phyloP scores from a whole-genome alignment of 768 basidiomycete species.

The Mycena leptocephala region DNA sequence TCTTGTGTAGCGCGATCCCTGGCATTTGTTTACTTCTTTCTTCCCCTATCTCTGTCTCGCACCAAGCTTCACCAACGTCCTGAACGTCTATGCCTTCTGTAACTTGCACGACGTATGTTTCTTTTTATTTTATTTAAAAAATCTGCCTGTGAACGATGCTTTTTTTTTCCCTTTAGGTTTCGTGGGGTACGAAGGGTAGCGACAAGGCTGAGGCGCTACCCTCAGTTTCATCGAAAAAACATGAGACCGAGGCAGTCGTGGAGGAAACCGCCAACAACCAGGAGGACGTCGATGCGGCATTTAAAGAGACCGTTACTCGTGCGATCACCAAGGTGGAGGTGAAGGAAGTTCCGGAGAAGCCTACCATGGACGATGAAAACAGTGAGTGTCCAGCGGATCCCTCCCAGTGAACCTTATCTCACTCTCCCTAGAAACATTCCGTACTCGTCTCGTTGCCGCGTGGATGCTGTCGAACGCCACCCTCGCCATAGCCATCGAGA shows the following conservation, averaged over 20 bases:
- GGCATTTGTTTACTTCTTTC: conserved; percentile 98
- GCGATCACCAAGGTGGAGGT: conserved; percentile 77
- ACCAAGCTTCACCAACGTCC: conserved; percentile 94
- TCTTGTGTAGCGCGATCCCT: conserved; percentile 88
- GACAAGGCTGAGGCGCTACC: conserved; percentile 94
- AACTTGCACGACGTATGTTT: conserved; percentile 90
- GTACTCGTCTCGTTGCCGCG: conserved; percentile 81
- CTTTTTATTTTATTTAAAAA: too few species aligned
- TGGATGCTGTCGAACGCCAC: conserved; percentile 81
- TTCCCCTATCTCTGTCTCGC: conserved; percentile 92
- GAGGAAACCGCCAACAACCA: conserved; percentile 83
- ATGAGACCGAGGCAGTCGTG: conserved; percentile 79
- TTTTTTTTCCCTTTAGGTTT: conserved; percentile 67
- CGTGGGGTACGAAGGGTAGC: conserved; percentile 96
- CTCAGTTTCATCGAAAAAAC: conserved; percentile 70
- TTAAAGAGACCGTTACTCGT: conserved; percentile 87
- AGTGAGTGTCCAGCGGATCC: conserved; percentile 40
- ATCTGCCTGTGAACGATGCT: too few species aligned
- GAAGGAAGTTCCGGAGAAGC: conserved; percentile 73
- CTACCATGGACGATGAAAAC: conserved; percentile 86
- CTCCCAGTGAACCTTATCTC: neutral
- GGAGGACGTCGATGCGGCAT: conserved; percentile 86
- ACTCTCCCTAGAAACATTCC: conserved; percentile 70
- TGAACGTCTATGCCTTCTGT: conserved; percentile 98
- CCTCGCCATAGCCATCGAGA: conserved; percentile 74